A percentile compares a stretch with the other conserved stretches of the same genome.
phyloP scores from a whole-genome alignment of 306 rosid genomes.

The Luffa aegyptiaca region DNA sequence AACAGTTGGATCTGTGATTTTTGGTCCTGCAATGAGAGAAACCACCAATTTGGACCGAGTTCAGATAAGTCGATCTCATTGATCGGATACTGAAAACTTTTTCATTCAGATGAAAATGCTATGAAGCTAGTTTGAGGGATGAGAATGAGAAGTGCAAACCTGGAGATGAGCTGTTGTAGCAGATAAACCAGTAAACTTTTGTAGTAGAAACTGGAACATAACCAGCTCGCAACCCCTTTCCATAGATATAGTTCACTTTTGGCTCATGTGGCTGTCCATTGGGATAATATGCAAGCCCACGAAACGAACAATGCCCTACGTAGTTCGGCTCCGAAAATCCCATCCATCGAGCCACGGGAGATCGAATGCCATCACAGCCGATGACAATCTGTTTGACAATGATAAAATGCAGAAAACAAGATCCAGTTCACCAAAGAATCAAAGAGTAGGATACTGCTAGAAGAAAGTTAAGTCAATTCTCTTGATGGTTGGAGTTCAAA shows the following conservation, averaged over 20 bases:
- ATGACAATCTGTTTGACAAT: conserved; percentile 49
- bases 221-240: conserved; percentile 76
- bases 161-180: conserved; percentile 70
- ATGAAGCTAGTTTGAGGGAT: neutral
- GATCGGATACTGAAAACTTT: neutral
- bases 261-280: conserved; percentile 57
- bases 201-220: conserved; percentile 78
- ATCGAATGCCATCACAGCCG: conserved; percentile 84
- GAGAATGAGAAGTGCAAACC: conserved; percentile 23
- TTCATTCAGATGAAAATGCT: neutral
- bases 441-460: neutral
- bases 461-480: neutral
- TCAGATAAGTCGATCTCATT: neutral
- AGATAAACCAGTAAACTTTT: conserved; percentile 89
- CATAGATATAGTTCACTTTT: conserved; percentile 56
- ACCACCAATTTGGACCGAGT: neutral
- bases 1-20: conserved; percentile 33
- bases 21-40: conserved; percentile 42
- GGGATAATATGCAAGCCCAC: conserved; percentile 62
- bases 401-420: neutral
- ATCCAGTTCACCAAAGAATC: neutral
- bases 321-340: conserved; percentile 62
- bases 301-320: conserved; percentile 64
- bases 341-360: conserved; percentile 84
- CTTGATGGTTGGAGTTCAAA: neutral